Percentiles rank a stretch among this genome's conserved stretches.
Evolutionary conservation across 2,329 filamentous ascomycete species (phyloP).

Genomic region (Penicillium hordei): DNA sequence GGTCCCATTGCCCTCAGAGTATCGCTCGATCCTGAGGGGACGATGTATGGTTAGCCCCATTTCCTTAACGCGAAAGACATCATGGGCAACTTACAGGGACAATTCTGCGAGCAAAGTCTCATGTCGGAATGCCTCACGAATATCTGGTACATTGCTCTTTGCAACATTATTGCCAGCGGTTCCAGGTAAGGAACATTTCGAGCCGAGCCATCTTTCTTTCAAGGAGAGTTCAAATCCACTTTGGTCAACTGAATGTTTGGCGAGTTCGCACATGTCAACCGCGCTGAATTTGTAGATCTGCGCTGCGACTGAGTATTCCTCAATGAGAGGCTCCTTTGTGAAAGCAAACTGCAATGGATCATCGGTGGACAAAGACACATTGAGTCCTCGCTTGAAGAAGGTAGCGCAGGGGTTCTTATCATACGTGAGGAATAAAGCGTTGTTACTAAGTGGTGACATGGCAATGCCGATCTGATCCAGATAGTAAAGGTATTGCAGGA

Average conservation of each 20-base stretch:
- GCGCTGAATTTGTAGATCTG: conserved; percentile 98
- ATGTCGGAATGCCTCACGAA: conserved; percentile 84
- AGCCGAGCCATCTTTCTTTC: conserved; percentile 89
- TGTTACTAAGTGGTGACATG: conserved; percentile 99
- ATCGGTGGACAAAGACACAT: conserved; percentile 94
- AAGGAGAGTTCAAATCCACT: conserved; percentile 87
- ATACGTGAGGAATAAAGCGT: conserved; percentile 92
- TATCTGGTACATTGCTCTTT: conserved; percentile 94
- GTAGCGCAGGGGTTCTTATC: conserved; percentile 94
- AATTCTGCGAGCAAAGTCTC: conserved; percentile 82
- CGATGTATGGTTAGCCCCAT: conserved; percentile 1
- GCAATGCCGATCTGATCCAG: conserved; percentile 97
- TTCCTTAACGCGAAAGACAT: neutral
- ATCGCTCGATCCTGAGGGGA: conserved; percentile 30
- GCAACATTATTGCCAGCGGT: conserved; percentile 85
- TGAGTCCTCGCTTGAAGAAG: conserved; percentile 92
- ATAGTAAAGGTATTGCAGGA: conserved; percentile 96
- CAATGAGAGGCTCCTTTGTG: conserved; percentile 95
- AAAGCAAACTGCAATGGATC: conserved; percentile 98
- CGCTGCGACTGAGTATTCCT: conserved; percentile 95
- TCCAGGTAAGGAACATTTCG: conserved; percentile 73
- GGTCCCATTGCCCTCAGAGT: conserved; percentile 19
- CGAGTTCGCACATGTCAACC: conserved; percentile 97
- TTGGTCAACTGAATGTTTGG: conserved; percentile 92
- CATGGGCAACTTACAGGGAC: conserved; percentile 63